Percentiles rank a stretch among this genome's conserved stretches.
phyloP scores from a whole-genome alignment of 2,329 filamentous ascomycete genomes.

The Ascochyta rabiei region DNA sequence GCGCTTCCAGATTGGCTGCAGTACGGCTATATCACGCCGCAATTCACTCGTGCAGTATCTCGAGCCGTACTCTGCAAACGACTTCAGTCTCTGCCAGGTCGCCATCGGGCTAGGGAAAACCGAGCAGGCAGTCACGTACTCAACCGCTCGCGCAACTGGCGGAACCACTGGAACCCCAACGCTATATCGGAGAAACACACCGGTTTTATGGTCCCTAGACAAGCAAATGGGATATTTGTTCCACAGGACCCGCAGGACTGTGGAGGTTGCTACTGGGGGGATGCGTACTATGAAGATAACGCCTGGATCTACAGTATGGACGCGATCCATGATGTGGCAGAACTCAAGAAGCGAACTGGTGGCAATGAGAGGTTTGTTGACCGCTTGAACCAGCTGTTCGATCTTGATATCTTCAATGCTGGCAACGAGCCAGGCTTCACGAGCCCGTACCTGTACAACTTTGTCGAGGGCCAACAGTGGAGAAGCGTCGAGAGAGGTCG shows the following conservation, averaged over 20 bases:
- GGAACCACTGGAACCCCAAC: conserved; percentile 71
- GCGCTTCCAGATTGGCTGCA: conserved; percentile 72
- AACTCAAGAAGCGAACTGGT: conserved; percentile 61
- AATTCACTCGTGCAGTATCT: conserved; percentile 65
- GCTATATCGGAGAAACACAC: conserved; percentile 64
- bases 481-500: conserved; percentile 65
- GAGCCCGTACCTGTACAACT: conserved; percentile 73
- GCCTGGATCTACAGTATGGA: conserved; percentile 73
- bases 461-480: conserved; percentile 64
- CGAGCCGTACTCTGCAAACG: conserved; percentile 71
- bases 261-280: conserved; percentile 70
- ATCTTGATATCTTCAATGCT: conserved; percentile 64
- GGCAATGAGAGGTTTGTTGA: conserved; percentile 61
- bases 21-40: conserved; percentile 69
- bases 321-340: conserved; percentile 68
- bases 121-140: conserved; percentile 64
- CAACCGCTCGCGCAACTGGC: conserved; percentile 69
- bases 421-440: conserved; percentile 73
- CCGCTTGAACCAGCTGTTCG: conserved; percentile 67
- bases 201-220: conserved; percentile 71
- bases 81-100: conserved; percentile 71
- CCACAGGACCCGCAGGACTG: conserved; percentile 59
- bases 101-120: conserved; percentile 62
- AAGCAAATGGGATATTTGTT: conserved; percentile 56
- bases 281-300: conserved; percentile 65